Base-by-base conservation (phyloP, 371 early-diverging fungal species). In the Mucor saturninus region DNA sequence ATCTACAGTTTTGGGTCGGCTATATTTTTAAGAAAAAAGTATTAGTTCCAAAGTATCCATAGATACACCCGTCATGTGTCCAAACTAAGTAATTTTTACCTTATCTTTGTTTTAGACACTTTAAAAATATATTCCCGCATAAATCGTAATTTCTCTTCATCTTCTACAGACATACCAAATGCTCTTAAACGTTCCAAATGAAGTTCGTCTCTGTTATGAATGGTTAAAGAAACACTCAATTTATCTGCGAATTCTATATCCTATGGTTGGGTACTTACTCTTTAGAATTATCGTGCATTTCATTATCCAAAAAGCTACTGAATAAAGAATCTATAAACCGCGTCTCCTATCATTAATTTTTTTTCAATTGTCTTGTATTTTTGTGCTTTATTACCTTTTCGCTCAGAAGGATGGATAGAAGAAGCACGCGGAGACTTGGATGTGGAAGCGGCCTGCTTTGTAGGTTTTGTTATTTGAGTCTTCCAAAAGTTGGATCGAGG, bases 121-220 rank as follows among this genome's bases (percentile, higher is more conserved):
- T 93, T 94, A 61, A 80, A 88, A 14, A 91, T 85, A 62, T 89
- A 93, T 48, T 92, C 90, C 58, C 92, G 83, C 89, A 94, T 85
- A 10, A 76, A 79, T 26, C 76, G 67, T 5, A 94, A 79, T 55
- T 89, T 92, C 56, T 85, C 85, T 71, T 89, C 91, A 61, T 94
- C 94, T 30, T 92, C 92, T 6, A 71, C 68, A 2, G 89, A 81
- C 92, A 94, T 92, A 2, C 93, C 93, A n/a, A 91, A 73, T 13
- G 79, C 81, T 15, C 88, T 74, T 21, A 92, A 68, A 11, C 86
- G 78, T 21, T 84, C 83, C 28, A 91, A 56, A 50, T 80, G 78
- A 4, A 73, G 54, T 40, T 83, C 81, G 62, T 88, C 89, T 21
- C 88, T 88, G 59, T 11, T 11, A 39, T 13, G 15, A 9, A 37